Conservation (phyloP, 176 grass and related monocot genomes). For the Triticum dicoccoides region DNA sequence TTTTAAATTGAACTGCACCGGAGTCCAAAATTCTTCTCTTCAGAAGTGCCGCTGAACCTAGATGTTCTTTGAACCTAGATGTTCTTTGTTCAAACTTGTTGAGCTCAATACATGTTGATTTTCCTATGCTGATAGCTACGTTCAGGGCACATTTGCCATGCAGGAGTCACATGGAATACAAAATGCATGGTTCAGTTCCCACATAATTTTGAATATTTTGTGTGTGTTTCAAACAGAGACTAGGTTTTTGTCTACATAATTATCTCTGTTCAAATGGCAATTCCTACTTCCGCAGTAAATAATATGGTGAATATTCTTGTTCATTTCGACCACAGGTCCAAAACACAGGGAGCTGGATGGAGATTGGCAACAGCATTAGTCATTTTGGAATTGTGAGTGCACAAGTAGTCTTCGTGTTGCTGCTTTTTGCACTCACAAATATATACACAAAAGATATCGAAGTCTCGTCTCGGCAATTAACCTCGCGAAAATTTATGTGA, state of each 20-base stretch:
- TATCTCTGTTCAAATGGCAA: neutral
- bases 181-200: neutral
- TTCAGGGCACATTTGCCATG: neutral
- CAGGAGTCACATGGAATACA: neutral
- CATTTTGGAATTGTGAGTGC: conserved; percentile 94
- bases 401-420: conserved; percentile 90
- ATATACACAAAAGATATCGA: conserved; percentile 87
- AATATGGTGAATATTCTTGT: neutral
- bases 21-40: neutral
- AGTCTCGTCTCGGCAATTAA: conserved; percentile 48
- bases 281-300: neutral
- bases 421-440: conserved; percentile 92
- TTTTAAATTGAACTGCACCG: neutral
- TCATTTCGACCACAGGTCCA: conserved; percentile 51
- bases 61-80: conserved; percentile 8
- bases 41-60: conserved; percentile 4
- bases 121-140: neutral
- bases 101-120: neutral
- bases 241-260: conserved; percentile 2
- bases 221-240: neutral
- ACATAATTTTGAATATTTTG: neutral
- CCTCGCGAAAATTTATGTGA: conserved; percentile 57
- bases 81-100: conserved; percentile 5
- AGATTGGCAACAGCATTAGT: conserved; percentile 95
- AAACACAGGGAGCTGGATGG: conserved; percentile 98